phyloP scores from a whole-genome alignment of 306 rosid genomes.

The Neltuma alba region DNA sequence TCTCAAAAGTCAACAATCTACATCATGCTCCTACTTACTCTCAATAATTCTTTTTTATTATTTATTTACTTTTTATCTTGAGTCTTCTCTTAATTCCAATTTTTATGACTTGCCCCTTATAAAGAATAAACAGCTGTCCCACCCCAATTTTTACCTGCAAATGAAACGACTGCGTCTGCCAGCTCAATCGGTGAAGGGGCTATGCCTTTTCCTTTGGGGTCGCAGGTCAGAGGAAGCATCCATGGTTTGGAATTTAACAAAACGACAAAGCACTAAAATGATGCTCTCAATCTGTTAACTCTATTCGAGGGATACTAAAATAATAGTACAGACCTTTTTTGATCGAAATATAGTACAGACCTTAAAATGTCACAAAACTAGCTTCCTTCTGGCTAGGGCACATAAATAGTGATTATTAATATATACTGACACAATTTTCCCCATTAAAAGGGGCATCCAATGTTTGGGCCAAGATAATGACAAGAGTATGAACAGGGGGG shows the following conservation, averaged over 20 bases:
- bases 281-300: too few species aligned
- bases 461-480: not conserved
- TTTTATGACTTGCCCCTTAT: too few species aligned
- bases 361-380: too few species aligned
- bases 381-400: not conserved
- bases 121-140: too few species aligned
- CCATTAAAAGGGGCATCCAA: not conserved
- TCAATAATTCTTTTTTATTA: too few species aligned
- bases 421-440: not conserved
- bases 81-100: too few species aligned
- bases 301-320: too few species aligned
- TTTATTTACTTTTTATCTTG: too few species aligned
- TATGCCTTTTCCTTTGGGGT: not conserved
- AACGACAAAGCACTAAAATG: too few species aligned
- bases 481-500: too few species aligned
- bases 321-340: too few species aligned
- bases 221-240: not conserved
- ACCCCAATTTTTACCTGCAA: not conserved
- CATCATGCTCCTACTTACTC: not conserved
- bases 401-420: not conserved
- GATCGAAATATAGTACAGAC: too few species aligned
- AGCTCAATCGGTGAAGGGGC: not conserved
- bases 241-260: not conserved
- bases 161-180: not conserved
- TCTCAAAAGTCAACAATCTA: not conserved